These are phyloP conservation scores for Phycomyces blakesleeanus DNA, from an alignment of 192 early-diverging fungal species.

Conservation along the genomic window DNA sequence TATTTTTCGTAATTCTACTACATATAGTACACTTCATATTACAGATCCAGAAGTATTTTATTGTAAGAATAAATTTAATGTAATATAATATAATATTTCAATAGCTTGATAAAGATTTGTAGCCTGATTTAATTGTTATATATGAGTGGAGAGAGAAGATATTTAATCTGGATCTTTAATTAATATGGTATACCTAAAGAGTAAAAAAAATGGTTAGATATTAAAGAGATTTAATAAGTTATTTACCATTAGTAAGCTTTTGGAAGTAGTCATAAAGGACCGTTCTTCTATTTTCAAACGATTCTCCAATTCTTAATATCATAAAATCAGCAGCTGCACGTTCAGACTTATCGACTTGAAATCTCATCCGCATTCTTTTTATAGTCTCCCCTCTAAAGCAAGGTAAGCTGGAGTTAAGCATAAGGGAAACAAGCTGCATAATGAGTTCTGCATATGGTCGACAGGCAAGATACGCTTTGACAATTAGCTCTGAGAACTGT, in stretches of 20 bases:
- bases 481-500: conserved; percentile 84
- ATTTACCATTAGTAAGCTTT: conserved; percentile 72
- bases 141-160: too few species aligned
- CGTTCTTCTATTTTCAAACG: conserved; percentile 90
- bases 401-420: conserved; percentile 94
- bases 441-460: conserved; percentile 92
- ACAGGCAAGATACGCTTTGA: conserved; percentile 88
- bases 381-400: conserved; percentile 98
- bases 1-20: too few species aligned
- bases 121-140: too few species aligned
- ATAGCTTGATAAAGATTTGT: too few species aligned
- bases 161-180: not conserved
- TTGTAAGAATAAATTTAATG: too few species aligned
- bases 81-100: too few species aligned
- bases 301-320: conserved; percentile 82
- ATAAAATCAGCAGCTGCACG: conserved; percentile 94
- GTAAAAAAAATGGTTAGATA: not conserved
- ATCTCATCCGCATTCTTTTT: conserved; percentile 74
- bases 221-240: not conserved
- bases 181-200: conserved; percentile 15
- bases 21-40: too few species aligned
- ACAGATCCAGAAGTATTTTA: too few species aligned
- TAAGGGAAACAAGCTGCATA: conserved; percentile 81
- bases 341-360: conserved; percentile 87
- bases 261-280: conserved; percentile 81